Evolutionary conservation across 176 grass and related monocot genomes (phyloP).

Genomic region (Eleusine coracana): DNA sequence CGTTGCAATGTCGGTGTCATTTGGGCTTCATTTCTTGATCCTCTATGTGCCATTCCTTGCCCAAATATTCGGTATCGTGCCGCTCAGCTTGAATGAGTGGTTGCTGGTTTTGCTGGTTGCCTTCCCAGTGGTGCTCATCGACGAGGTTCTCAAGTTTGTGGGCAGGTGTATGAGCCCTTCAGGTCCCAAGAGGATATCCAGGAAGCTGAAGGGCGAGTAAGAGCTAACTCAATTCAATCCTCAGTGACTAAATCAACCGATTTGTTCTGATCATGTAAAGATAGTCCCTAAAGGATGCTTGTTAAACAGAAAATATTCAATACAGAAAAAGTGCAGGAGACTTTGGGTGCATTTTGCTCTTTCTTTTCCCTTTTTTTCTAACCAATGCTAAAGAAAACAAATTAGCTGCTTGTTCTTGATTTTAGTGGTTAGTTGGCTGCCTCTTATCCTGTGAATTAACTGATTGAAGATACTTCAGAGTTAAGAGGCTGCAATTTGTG

Average conservation of each 20-base stretch:
- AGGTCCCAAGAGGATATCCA: slow-evolving; percentile 41
- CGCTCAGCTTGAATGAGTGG: slow-evolving; percentile 89
- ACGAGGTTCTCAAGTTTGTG: slow-evolving; percentile 87
- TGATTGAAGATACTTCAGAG: neutral
- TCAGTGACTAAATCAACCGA: slow-evolving; percentile 33
- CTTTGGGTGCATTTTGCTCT: neutral
- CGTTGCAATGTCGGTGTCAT: slow-evolving; percentile 78
- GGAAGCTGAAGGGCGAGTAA: slow-evolving; percentile 81
- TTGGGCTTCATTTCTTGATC: slow-evolving; percentile 93
- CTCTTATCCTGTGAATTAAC: slow-evolving; percentile 44
- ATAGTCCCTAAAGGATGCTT: slow-evolving; percentile 24
- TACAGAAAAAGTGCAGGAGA: slow-evolving; percentile 41
- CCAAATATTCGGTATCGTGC: slow-evolving; percentile 81
- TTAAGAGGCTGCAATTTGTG: neutral
- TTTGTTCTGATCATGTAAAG: slow-evolving; percentile 52
- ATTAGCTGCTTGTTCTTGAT: slow-evolving; percentile 35
- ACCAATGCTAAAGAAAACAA: slow-evolving; percentile 10
- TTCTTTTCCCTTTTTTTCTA: neutral
- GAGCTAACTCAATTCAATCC: slow-evolving; percentile 37
- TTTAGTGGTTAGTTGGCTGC: slow-evolving; percentile 25
- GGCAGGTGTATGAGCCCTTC: slow-evolving; percentile 55
- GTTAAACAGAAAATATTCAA: slow-evolving; percentile 27
- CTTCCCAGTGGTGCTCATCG: slow-evolving; percentile 77
- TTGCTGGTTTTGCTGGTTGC: slow-evolving; percentile 81
- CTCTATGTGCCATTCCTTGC: slow-evolving; percentile 88